These are phyloP conservation scores for Emergomyces orientalis DNA, from an alignment of 2,329 filamentous ascomycete species.

Conservation along the genomic window DNA sequence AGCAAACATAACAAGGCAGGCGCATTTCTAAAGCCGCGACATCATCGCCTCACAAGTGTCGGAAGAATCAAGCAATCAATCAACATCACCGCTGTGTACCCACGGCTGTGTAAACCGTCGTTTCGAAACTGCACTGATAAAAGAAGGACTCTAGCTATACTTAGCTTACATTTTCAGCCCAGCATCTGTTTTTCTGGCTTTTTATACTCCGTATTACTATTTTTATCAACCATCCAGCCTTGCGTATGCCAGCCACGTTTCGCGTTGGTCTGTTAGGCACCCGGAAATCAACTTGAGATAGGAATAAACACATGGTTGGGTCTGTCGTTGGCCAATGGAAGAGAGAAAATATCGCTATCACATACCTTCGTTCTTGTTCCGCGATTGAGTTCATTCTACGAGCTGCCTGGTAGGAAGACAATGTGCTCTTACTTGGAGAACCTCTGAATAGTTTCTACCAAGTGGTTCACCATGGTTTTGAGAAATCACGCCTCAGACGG, in stretches of 20 bases:
- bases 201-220: too few species aligned
- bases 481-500: neutral
- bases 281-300: neutral
- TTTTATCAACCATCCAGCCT: neutral
- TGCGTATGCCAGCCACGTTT: neutral
- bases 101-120: too few species aligned
- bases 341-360: neutral
- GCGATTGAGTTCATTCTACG: neutral
- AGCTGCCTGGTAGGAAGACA: neutral
- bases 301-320: neutral
- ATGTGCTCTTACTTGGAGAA: neutral
- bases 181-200: neutral
- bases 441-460: neutral
- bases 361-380: neutral
- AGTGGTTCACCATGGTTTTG: slow-evolving; percentile 1
- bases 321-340: neutral
- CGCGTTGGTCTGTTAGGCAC: neutral
- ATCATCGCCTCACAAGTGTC: neutral
- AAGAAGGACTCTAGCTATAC: neutral
- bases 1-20: neutral
- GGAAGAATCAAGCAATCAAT: too few species aligned
- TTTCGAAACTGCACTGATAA: neutral
- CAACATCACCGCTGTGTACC: neutral
- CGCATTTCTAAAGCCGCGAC: neutral
- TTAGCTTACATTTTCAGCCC: neutral